Evolutionary conservation across 805 yeast genomes (phyloP), one percentile per base, ranked within the genome.

Genomic region (Torulaspora gathmanii): DNA sequence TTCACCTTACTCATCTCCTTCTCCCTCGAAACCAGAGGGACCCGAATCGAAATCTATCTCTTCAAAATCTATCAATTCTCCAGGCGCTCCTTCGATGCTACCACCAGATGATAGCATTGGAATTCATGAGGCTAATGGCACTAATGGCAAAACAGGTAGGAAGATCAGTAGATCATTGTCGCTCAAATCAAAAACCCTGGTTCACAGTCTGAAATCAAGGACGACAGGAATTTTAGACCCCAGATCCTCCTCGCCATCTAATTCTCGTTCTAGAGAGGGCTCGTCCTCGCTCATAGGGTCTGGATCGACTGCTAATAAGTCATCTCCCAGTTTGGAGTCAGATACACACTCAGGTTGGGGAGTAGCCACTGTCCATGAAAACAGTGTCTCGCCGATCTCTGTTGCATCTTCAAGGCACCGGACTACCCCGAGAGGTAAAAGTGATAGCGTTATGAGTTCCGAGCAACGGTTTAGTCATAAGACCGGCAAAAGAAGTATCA

Each of bases 341-440:
- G 66, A 62, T 44, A 62, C 68, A 0, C 64, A 62, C 50, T 59
- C 68, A 3, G 68, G 68, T 12, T 63, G 68, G 68, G 68, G 68
- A 28, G 66, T 62, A 4, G 29, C 54, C n/a, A 29, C 55, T 17
- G 19, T 22, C 10, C 35, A 16, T 5, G 52, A 45, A 15, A 45
- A 28, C 22, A 16, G 38, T n/a, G 16, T 17, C 15, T 31, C 27
- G 4, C 30, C 46, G 5, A 31, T 42, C 20, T 35, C 51, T 3
- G 33, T 33, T 28, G 25, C 43, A 31, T 27, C 37, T 4, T 38
- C 37, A 13, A 39, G 37, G 27, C 45, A 44, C 37, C 42, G 45
- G 17, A 46, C 46, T 7, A 45, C 49, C 3, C 45, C 57, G 9
- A 58, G 57, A 45, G 65, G 64, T 30, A 54, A 52, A 38, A 63